These are phyloP conservation scores for Stylonectria norvegica DNA, from an alignment of 2,329 filamentous ascomycete species.

Conservation along the genomic window DNA sequence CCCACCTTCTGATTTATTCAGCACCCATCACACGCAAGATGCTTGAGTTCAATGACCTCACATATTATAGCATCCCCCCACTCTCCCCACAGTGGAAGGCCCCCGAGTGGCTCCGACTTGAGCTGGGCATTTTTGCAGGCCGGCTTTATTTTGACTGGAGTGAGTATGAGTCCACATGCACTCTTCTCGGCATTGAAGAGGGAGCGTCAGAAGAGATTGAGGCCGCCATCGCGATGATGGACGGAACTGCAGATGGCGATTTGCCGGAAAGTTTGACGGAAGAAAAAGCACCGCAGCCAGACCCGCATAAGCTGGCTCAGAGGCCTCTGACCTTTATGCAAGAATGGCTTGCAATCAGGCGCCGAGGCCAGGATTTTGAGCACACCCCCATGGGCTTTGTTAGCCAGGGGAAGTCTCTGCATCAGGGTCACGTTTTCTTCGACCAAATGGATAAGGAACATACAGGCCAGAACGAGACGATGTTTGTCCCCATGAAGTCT, in stretches of 20 bases:
- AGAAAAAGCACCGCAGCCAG: neutral
- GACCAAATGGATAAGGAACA: conserved; percentile 5
- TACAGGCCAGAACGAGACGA: neutral
- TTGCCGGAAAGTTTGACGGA: neutral
- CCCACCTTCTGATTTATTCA: conserved; percentile 54
- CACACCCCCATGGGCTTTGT: conserved; percentile 59
- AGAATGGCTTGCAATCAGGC: conserved; percentile 53
- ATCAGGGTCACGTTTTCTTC: conserved; percentile 52
- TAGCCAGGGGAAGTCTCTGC: conserved; percentile 48
- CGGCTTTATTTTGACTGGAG: conserved; percentile 55
- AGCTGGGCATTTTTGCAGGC: conserved; percentile 59
- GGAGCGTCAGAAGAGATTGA: neutral
- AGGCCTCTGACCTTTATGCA: conserved; percentile 46
- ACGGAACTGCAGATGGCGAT: neutral
- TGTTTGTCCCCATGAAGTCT: conserved; percentile 8
- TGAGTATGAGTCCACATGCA: conserved; percentile 43
- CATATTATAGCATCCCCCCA: conserved; percentile 50
- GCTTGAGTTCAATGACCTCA: conserved; percentile 54
- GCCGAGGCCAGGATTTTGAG: conserved; percentile 52
- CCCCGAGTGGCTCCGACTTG: conserved; percentile 52
- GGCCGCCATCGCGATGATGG: neutral
- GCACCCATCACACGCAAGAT: conserved; percentile 59
- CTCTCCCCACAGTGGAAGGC: conserved; percentile 38
- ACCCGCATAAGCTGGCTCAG: conserved; percentile 9
- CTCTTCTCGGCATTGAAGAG: conserved; percentile 30